phyloP scores from a whole-genome alignment of 75 land plant species.

The Cunninghamia lanceolata region DNA sequence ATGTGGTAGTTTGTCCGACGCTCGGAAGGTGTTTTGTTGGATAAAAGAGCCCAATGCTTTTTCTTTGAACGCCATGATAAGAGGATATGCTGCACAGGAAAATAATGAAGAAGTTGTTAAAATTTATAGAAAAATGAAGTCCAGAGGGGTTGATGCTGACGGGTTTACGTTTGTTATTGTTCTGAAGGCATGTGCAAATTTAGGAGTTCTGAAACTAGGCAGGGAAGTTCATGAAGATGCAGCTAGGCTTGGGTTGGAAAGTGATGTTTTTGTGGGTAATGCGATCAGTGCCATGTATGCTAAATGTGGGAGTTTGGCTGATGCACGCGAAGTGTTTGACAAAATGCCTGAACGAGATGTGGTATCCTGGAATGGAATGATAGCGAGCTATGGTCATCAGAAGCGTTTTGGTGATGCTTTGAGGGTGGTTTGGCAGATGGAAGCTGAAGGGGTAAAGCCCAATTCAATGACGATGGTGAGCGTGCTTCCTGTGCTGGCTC shows the following conservation, averaged over 20 bases:
- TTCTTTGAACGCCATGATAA: slow-evolving; percentile 60
- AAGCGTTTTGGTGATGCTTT: slow-evolving; percentile 19
- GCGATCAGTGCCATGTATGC: slow-evolving; percentile 40
- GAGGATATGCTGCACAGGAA: slow-evolving; percentile 31
- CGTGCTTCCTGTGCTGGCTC: slow-evolving; percentile 39
- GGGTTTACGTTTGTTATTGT: slow-evolving; percentile 33
- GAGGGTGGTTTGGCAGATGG: slow-evolving; percentile 31
- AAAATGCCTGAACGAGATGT: slow-evolving; percentile 33
- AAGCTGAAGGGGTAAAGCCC: slow-evolving; percentile 20
- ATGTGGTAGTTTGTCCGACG: slow-evolving; percentile 18
- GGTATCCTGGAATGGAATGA: slow-evolving; percentile 52
- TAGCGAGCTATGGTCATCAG: slow-evolving; percentile 27
- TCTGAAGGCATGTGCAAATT: slow-evolving; percentile 42
- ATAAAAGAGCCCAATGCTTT: slow-evolving; percentile 46
- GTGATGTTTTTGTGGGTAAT: slow-evolving; percentile 54
- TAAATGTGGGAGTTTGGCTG: slow-evolving; percentile 12
- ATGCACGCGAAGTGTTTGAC: slow-evolving; percentile 29
- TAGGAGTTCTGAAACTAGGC: slow-evolving; percentile 24
- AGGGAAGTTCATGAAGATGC: slow-evolving; percentile 38
- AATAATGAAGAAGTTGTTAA: slow-evolving; percentile 17
- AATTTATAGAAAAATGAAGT: slow-evolving; percentile 38
- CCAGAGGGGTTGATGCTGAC: slow-evolving; percentile 26
- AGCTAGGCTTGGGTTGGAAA: slow-evolving; percentile 30
- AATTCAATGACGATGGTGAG: slow-evolving; percentile 45
- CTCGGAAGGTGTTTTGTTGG: slow-evolving; percentile 40